Evolutionary conservation across 306 rosid genomes (phyloP).

Genomic region (Quercus robur): DNA sequence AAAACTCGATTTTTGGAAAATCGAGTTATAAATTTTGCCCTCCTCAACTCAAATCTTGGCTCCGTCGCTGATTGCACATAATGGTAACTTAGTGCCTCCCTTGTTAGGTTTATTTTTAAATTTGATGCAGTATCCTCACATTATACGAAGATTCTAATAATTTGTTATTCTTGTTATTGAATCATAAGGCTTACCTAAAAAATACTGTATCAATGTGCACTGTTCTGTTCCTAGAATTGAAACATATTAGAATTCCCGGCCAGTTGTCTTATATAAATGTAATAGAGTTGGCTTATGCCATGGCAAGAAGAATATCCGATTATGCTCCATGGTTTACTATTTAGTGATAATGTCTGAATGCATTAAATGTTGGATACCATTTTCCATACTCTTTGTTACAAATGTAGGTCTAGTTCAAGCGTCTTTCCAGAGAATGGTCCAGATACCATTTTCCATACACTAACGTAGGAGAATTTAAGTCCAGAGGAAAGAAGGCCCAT

Average conservation of each 20-base stretch:
- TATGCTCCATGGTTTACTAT: neutral
- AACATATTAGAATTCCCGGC: too few relatives aligned
- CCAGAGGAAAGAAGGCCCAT: too few relatives aligned
- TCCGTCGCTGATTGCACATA: slow-evolving; percentile 49
- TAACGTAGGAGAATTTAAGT: too few relatives aligned
- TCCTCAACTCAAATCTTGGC: too few relatives aligned
- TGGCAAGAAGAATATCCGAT: neutral
- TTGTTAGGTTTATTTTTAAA: neutral
- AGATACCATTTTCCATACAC: too few relatives aligned
- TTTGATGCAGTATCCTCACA: neutral
- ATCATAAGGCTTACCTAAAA: neutral
- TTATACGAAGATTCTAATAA: neutral
- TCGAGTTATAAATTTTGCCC: too few relatives aligned
- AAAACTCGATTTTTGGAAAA: too few relatives aligned
- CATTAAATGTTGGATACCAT: neutral
- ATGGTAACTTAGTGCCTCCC: slow-evolving; percentile 44
- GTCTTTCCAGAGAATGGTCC: too few relatives aligned
- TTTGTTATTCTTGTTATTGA: neutral
- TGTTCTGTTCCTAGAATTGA: too few relatives aligned
- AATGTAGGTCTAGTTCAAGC: neutral
- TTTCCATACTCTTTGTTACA: neutral
- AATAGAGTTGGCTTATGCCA: neutral
- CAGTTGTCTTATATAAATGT: neutral
- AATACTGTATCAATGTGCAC: too few relatives aligned
- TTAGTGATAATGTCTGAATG: neutral